Conservation (phyloP, 305 asterid species). For the Fraxinus albicans region DNA sequence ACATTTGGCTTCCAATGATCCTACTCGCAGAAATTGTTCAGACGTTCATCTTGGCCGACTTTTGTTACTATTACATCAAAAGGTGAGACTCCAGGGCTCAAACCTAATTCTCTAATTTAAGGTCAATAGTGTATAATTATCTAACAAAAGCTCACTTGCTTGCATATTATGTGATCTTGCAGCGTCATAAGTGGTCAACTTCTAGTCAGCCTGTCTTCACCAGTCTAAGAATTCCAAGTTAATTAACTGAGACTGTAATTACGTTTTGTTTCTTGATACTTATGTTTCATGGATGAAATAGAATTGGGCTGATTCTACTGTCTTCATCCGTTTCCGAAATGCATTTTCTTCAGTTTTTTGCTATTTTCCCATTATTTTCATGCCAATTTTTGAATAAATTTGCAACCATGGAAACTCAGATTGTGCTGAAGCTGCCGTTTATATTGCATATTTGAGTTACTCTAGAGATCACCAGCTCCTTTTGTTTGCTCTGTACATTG, state of each 20-base stretch:
- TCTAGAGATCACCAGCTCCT: no score
- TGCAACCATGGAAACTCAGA: not conserved
- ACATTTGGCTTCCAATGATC: constrained; percentile 66
- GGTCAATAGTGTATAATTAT: not conserved
- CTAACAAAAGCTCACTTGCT: not conserved
- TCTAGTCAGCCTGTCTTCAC: constrained; percentile 51
- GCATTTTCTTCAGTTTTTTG: not conserved
- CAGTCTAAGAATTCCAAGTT: constrained; percentile 36
- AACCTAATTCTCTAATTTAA: not conserved
- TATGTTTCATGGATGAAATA: constrained; percentile 7
- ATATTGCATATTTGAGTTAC: not conserved
- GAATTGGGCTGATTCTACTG: not conserved
- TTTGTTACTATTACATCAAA: constrained; percentile 78
- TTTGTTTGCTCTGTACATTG: no score
- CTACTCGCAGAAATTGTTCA: constrained; percentile 67
- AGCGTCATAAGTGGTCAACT: constrained; percentile 67
- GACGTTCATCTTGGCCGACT: constrained; percentile 80
- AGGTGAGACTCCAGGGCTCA: constrained; percentile 38
- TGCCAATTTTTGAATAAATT: not conserved
- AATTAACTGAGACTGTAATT: not conserved
- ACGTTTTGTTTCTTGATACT: constrained; percentile 17
- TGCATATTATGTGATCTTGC: constrained; percentile 32
- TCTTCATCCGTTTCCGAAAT: not conserved
- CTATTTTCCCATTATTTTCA: not conserved
- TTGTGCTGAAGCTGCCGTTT: not conserved